phyloP scores from a whole-genome alignment of 805 yeast genomes.

The Wickerhamiella nectarea region DNA sequence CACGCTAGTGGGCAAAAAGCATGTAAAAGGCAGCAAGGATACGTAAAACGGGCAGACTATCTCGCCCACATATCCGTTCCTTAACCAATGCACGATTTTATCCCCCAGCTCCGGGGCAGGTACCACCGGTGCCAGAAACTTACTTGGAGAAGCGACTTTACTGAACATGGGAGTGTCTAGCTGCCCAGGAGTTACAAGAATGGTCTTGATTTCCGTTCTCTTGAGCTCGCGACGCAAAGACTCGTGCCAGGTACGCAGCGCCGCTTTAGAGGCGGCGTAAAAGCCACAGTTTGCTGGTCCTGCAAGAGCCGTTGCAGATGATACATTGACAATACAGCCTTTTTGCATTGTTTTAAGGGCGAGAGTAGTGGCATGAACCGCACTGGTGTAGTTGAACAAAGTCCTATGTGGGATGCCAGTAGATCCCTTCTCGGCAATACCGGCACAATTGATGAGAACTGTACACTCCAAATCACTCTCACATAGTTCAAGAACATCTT shows the following conservation, averaged over 20 bases:
- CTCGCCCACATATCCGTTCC: conserved; percentile 37
- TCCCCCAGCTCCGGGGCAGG: conserved; percentile 49
- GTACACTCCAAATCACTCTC: conserved; percentile 66
- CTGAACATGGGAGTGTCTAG: conserved; percentile 54
- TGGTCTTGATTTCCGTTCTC: conserved; percentile 47
- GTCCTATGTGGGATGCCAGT: neutral
- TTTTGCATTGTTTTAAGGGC: conserved; percentile 23
- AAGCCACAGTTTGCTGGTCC: conserved; percentile 59
- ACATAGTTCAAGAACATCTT: conserved; percentile 37
- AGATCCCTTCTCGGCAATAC: conserved; percentile 38
- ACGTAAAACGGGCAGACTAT: conserved; percentile 57
- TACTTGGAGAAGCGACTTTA: conserved; percentile 52
- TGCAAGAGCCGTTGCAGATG: conserved; percentile 63
- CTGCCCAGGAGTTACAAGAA: conserved; percentile 70
- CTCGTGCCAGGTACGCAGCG: conserved; percentile 59
- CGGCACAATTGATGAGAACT: conserved; percentile 76
- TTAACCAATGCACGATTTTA: conserved; percentile 28
- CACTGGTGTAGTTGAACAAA: neutral
- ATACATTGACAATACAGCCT: conserved; percentile 61
- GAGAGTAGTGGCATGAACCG: neutral
- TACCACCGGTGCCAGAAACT: conserved; percentile 58
- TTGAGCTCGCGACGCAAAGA: conserved; percentile 46
- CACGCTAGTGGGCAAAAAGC: conserved; percentile 51
- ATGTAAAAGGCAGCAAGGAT: conserved; percentile 51
- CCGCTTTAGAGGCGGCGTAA: conserved; percentile 75